These are phyloP conservation scores for Neolentinus lepideus DNA, from an alignment of 1,284 basidiomycete species.

Conservation along the genomic window DNA sequence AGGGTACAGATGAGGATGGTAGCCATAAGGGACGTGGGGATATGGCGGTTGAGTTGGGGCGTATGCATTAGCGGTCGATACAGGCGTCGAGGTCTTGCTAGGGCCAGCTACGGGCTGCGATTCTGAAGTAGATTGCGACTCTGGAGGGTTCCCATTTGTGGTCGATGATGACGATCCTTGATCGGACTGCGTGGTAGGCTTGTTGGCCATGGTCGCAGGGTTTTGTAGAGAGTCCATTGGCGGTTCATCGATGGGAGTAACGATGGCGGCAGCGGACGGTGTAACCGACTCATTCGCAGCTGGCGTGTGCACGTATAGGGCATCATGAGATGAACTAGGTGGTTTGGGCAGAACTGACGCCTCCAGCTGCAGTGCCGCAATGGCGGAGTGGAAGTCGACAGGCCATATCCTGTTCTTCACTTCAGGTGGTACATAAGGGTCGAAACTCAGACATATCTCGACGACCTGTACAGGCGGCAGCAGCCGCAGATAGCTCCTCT, in stretches of 20 bases:
- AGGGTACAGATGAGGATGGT: constrained; percentile 39
- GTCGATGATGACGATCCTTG: not conserved
- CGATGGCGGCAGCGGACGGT: not conserved
- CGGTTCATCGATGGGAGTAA: not conserved
- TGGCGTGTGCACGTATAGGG: not conserved
- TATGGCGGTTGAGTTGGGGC: constrained; percentile 18
- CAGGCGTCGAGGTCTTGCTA: not conserved
- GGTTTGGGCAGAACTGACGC: constrained; percentile 13
- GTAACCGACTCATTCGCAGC: not conserved
- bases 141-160: not conserved
- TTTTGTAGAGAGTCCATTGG: constrained; percentile 10
- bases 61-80: constrained; percentile 12
- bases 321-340: constrained; percentile 4
- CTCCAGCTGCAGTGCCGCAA: constrained; percentile 40
- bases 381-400: constrained; percentile 52
- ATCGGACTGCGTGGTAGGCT: not conserved
- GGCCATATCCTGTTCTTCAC: constrained; percentile 62
- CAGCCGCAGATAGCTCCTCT: constrained; percentile 59
- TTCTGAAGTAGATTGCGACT: not conserved
- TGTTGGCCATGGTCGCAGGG: constrained; percentile 9
- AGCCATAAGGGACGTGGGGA: constrained; percentile 27
- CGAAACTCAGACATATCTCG: constrained; percentile 67
- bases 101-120: not conserved
- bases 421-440: constrained; percentile 55
- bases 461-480: constrained; percentile 62